Percentiles rank a stretch among this genome's conserved stretches.
Evolutionary conservation across 495 filamentous ascomycete genomes (phyloP).

Genomic region (Neurospora sp.): DNA sequence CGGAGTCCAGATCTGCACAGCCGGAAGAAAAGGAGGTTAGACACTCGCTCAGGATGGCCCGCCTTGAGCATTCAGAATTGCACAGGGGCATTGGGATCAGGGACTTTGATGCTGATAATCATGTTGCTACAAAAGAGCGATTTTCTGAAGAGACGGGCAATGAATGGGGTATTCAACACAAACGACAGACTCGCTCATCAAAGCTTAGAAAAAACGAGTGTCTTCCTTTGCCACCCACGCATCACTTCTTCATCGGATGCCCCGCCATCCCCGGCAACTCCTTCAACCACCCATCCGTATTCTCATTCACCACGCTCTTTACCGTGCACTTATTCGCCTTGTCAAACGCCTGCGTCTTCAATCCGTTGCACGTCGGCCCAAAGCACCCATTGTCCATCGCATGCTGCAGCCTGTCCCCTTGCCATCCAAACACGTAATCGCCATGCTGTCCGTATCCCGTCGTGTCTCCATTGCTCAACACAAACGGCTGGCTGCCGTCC

Average conservation of each 20-base stretch:
- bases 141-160: not conserved
- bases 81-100: not conserved
- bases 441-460: slow-evolving; percentile 28
- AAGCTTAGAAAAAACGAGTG: not conserved
- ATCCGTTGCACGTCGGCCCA: slow-evolving; percentile 24
- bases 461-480: slow-evolving; percentile 33
- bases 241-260: not conserved
- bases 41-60: not conserved
- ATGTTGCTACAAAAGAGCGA: not conserved
- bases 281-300: slow-evolving; percentile 32
- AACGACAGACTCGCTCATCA: not conserved
- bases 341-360: slow-evolving; percentile 27
- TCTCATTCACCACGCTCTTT: slow-evolving; percentile 28
- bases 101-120: not conserved
- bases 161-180: not conserved
- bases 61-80: not conserved
- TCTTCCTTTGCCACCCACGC: not conserved
- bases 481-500: slow-evolving; percentile 39
- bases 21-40: not conserved
- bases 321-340: slow-evolving; percentile 30
- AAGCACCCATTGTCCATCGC: slow-evolving; percentile 40
- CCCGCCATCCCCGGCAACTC: not conserved
- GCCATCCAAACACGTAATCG: slow-evolving; percentile 45
- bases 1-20: not conserved
- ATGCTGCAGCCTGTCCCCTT: slow-evolving; percentile 36